phyloP scores from a whole-genome alignment of 805 yeast species.

The Lipomyces starkeyi region DNA sequence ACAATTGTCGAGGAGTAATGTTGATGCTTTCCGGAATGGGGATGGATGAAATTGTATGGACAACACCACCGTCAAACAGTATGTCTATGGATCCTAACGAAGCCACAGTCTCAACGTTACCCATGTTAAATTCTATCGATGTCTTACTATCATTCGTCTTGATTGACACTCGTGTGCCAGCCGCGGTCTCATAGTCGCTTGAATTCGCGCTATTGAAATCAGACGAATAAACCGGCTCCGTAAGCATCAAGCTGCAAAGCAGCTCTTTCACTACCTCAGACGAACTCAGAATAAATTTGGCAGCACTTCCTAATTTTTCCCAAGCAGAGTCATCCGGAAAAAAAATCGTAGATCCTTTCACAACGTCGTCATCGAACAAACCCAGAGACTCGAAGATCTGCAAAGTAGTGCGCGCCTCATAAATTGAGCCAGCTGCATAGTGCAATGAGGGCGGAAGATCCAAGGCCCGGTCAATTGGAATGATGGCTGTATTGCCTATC shows the following conservation, averaged over 20 bases:
- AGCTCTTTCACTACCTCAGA: constrained; percentile 18
- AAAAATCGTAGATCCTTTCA: constrained; percentile 25
- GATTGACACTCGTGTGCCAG: constrained; percentile 25
- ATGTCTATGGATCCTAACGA: constrained; percentile 15
- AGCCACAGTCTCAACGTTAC: constrained; percentile 1
- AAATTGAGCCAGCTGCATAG: constrained; percentile 21
- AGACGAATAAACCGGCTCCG: constrained; percentile 25
- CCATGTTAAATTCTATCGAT: constrained; percentile 8
- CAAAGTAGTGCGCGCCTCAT: constrained; percentile 7
- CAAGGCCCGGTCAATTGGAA: constrained; percentile 29
- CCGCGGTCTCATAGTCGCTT: constrained; percentile 14
- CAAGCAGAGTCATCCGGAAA: constrained; percentile 32
- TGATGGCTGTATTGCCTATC: constrained; percentile 32
- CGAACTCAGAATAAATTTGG: neutral
- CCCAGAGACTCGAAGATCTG: constrained; percentile 18
- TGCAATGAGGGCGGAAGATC: constrained; percentile 31
- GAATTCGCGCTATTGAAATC: constrained; percentile 4
- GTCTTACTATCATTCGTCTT: neutral
- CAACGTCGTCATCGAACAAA: constrained; percentile 14
- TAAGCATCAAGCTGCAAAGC: constrained; percentile 23
- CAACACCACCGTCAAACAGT: constrained; percentile 30
- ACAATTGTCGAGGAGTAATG: constrained; percentile 31
- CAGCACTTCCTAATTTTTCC: constrained; percentile 27
- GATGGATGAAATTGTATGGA: constrained; percentile 24
- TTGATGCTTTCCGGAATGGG: constrained; percentile 31